Conservation (phyloP, 495 filamentous ascomycete species). For the Articulospora tetracladia region DNA sequence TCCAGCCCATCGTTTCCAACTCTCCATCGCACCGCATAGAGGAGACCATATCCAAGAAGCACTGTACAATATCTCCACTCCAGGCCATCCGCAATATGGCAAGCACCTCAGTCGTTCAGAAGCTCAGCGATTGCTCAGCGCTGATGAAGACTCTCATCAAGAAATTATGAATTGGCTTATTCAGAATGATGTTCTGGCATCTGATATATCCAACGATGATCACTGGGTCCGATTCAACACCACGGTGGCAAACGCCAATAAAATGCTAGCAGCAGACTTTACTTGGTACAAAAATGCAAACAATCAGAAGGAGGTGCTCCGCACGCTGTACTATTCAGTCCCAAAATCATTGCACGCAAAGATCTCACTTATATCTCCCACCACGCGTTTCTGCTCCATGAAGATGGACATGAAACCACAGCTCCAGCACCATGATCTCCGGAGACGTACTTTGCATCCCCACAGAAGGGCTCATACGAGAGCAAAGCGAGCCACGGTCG, state of each 20-base stretch:
- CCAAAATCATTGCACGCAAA: constrained; percentile 49
- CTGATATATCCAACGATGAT: constrained; percentile 33
- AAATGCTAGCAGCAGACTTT: constrained; percentile 45
- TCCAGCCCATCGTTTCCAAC: too few species aligned
- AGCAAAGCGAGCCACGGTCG: constrained; percentile 6
- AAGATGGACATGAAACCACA: not conserved
- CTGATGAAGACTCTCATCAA: constrained; percentile 29
- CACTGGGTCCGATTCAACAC: constrained; percentile 47
- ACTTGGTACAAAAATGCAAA: constrained; percentile 34
- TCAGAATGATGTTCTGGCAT: constrained; percentile 31
- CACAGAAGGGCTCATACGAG: not conserved
- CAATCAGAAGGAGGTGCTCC: constrained; percentile 24
- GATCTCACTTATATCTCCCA: constrained; percentile 61
- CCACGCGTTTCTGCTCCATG: constrained; percentile 48
- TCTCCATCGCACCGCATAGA: too few species aligned
- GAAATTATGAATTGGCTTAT: constrained; percentile 39
- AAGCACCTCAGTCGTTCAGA: constrained; percentile 50
- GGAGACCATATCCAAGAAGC: constrained; percentile 40
- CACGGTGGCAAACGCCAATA: constrained; percentile 39
- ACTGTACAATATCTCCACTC: constrained; percentile 52
- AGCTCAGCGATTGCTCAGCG: constrained; percentile 37
- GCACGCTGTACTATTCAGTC: constrained; percentile 43
- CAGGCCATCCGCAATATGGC: constrained; percentile 50
- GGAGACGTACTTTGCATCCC: not conserved
- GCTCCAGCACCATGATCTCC: not conserved